These are phyloP conservation scores for Populus hybrid DNA, from an alignment of 441 rosid species.

Conservation along the genomic window DNA sequence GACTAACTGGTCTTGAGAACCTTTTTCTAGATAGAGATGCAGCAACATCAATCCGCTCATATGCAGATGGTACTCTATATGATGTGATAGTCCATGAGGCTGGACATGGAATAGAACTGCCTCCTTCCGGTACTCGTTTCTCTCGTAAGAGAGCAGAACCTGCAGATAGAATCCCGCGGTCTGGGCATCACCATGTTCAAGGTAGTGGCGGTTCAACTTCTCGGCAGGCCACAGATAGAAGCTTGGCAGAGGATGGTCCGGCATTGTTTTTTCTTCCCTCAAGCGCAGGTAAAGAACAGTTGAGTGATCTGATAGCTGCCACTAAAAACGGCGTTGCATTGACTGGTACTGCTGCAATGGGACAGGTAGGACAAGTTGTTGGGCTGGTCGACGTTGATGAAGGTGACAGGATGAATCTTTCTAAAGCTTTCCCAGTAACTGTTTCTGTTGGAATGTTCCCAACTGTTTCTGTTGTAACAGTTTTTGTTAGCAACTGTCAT, in stretches of 20 bases:
- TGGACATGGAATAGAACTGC: constrained; percentile 13
- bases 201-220: constrained; percentile 11
- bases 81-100: constrained; percentile 3
- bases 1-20: constrained; percentile 13
- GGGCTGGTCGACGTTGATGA: constrained; percentile 61
- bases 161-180: background rate
- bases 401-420: too few relatives aligned
- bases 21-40: constrained; percentile 17
- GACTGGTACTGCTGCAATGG: constrained; percentile 63
- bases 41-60: constrained; percentile 8
- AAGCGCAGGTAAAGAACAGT: constrained; percentile 29
- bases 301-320: constrained; percentile 27
- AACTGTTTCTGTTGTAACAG: too few relatives aligned
- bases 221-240: constrained; percentile 10
- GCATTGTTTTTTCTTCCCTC: constrained; percentile 30
- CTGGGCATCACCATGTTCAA: constrained; percentile 12
- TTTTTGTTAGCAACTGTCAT: too few relatives aligned
- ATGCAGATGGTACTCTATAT: background rate
- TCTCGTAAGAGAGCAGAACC: background rate
- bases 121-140: background rate
- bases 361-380: constrained; percentile 49
- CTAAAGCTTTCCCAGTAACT: too few relatives aligned
- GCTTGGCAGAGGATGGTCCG: constrained; percentile 20
- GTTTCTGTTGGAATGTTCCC: too few relatives aligned
- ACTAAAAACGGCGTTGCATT: constrained; percentile 43